Conservation (phyloP, 768 basidiomycete species). For the Gautieria morchelliformis region DNA sequence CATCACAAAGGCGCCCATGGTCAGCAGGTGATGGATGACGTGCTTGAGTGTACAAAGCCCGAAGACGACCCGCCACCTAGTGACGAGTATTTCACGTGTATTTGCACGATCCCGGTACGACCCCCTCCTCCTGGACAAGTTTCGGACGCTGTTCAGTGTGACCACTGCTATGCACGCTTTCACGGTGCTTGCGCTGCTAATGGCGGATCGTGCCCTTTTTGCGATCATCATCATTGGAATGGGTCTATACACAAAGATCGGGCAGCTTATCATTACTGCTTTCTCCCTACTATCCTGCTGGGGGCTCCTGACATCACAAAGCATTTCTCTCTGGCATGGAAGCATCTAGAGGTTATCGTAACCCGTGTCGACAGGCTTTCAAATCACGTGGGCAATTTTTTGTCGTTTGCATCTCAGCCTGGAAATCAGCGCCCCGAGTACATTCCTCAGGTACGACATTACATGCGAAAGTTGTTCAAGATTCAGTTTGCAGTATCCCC, state of each 20-base stretch:
- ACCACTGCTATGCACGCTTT: slow-evolving; percentile 81
- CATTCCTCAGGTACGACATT: slow-evolving; percentile 77
- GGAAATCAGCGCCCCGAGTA: slow-evolving; percentile 68
- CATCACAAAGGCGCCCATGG: slow-evolving; percentile 59
- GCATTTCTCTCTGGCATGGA: slow-evolving; percentile 73
- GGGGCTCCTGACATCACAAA: slow-evolving; percentile 72
- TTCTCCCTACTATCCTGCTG: slow-evolving; percentile 57
- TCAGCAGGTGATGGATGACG: slow-evolving; percentile 60
- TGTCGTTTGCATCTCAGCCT: slow-evolving; percentile 59
- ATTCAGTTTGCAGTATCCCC: slow-evolving; percentile 85
- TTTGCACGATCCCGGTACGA: slow-evolving; percentile 65
- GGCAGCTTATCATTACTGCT: slow-evolving; percentile 69
- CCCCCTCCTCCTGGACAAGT: slow-evolving; percentile 66
- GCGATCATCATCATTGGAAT: slow-evolving; percentile 88
- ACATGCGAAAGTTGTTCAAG: slow-evolving; percentile 84
- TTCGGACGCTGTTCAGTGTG: slow-evolving; percentile 84
- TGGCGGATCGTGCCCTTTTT: slow-evolving; percentile 88
- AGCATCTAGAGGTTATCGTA: slow-evolving; percentile 69
- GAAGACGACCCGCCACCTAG: slow-evolving; percentile 72
- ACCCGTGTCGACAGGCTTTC: slow-evolving; percentile 71
- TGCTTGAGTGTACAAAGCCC: slow-evolving; percentile 60
- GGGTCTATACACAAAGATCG: slow-evolving; percentile 75
- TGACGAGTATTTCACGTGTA: slow-evolving; percentile 81
- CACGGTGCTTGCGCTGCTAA: slow-evolving; percentile 79
- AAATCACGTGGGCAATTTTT: slow-evolving; percentile 68